Conservation (phyloP, 495 filamentous ascomycete genomes). For the Bacidia gigantensis region DNA sequence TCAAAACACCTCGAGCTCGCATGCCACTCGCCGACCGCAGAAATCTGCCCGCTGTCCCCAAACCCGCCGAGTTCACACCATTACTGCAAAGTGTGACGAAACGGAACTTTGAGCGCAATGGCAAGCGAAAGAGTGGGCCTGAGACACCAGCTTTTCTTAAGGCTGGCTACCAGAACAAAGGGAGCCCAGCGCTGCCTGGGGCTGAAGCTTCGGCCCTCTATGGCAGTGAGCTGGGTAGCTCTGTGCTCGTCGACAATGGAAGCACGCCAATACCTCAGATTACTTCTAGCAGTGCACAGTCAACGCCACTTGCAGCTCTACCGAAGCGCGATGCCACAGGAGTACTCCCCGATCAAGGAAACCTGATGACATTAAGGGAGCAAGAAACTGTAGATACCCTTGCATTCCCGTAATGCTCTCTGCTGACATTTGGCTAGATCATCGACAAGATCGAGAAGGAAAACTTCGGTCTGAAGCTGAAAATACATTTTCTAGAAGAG, state of each 20-base stretch:
- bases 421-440: no score
- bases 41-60: slow-evolving; percentile 46
- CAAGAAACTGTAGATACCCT: slow-evolving; percentile 61
- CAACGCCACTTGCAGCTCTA: slow-evolving; percentile 62
- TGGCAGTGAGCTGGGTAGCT: slow-evolving; percentile 46
- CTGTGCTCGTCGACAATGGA: slow-evolving; percentile 38
- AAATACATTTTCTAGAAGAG: slow-evolving; percentile 92
- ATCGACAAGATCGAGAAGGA: slow-evolving; percentile 91
- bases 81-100: slow-evolving; percentile 79
- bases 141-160: slow-evolving; percentile 59
- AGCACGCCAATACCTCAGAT: slow-evolving; percentile 55
- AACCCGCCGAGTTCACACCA: slow-evolving; percentile 78
- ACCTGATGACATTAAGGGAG: slow-evolving; percentile 77
- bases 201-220: slow-evolving; percentile 52
- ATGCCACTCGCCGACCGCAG: slow-evolving; percentile 52
- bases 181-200: slow-evolving; percentile 49
- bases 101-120: slow-evolving; percentile 54
- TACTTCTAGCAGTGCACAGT: slow-evolving; percentile 61
- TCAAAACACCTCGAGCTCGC: slow-evolving; percentile 56
- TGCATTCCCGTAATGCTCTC: no score
- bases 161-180: slow-evolving; percentile 43
- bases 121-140: slow-evolving; percentile 39
- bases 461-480: slow-evolving; percentile 94
- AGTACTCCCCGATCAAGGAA: slow-evolving; percentile 62
- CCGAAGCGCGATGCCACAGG: slow-evolving; percentile 46